Conservation (phyloP, 371 early-diverging fungal species). For the Batkoa obscura region DNA sequence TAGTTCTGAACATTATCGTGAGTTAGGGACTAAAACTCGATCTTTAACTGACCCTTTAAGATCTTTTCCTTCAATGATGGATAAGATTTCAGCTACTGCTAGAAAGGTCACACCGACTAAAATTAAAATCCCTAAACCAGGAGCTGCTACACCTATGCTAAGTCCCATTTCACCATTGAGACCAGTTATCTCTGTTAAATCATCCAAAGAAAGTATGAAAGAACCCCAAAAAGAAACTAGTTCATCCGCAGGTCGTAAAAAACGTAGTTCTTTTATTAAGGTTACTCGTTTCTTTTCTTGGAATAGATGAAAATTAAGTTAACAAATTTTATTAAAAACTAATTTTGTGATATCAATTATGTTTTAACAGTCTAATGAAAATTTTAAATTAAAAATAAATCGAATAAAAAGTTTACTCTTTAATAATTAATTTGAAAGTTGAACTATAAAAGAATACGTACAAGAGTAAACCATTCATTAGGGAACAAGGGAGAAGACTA, state of each 20-base stretch:
- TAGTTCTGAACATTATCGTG: neutral
- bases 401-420: too few relatives aligned
- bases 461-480: too few relatives aligned
- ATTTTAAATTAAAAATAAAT: too few relatives aligned
- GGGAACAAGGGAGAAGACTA: too few relatives aligned
- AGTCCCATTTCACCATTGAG: neutral
- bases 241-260: neutral
- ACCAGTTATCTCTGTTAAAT: neutral
- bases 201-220: neutral
- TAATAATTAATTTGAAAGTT: too few relatives aligned
- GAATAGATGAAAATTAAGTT: too few relatives aligned
- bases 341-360: too few relatives aligned
- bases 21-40: neutral
- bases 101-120: neutral
- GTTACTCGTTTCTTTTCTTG: constrained; percentile 3
- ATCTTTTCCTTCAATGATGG: neutral
- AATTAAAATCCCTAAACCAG: neutral
- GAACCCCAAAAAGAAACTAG: neutral
- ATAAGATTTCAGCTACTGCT: neutral
- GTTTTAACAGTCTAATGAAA: too few relatives aligned
- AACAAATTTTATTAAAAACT: too few relatives aligned
- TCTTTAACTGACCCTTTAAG: neutral
- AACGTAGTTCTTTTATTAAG: neutral
- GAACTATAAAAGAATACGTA: too few relatives aligned
- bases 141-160: neutral